phyloP scores from a whole-genome alignment of 805 yeast genomes.

The Lachancea dasiensis region DNA sequence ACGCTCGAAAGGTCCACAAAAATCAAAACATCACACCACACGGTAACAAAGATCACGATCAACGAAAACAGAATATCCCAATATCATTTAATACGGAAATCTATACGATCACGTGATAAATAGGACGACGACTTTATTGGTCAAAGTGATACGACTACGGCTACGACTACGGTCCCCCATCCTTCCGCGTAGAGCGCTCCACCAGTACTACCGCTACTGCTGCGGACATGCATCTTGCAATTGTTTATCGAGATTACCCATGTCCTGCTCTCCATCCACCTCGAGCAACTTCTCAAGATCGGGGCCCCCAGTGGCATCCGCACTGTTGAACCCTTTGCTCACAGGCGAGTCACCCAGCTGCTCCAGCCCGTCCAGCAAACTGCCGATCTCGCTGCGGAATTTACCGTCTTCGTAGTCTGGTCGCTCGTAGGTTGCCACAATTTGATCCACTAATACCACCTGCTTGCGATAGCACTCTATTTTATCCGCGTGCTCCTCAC shows the following conservation, averaged over 20 bases:
- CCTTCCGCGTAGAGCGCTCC: neutral
- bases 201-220: conserved; percentile 13
- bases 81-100: too few species aligned
- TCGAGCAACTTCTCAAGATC: conserved; percentile 22
- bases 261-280: conserved; percentile 21
- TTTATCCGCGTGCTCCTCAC: conserved; percentile 40
- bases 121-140: too few species aligned
- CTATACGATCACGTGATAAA: too few species aligned
- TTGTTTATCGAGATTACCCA: conserved; percentile 25
- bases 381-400: conserved; percentile 21
- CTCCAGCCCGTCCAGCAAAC: conserved; percentile 26
- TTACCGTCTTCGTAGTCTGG: conserved; percentile 40
- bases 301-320: conserved; percentile 14
- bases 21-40: too few species aligned
- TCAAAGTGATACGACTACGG: too few species aligned
- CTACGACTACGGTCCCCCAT: too few species aligned
- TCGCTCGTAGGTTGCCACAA: conserved; percentile 62
- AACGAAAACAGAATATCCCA: too few species aligned
- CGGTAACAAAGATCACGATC: too few species aligned
- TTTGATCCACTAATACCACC: conserved; percentile 50
- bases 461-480: conserved; percentile 54
- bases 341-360: conserved; percentile 31
- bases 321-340: conserved; percentile 19
- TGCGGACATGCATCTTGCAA: conserved; percentile 29
- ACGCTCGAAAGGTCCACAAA: too few species aligned